Percentiles rank a stretch among this genome's conserved stretches.
These are phyloP conservation scores for Pichia eremophila DNA, from an alignment of 805 yeast genomes.

Conservation along the genomic window DNA sequence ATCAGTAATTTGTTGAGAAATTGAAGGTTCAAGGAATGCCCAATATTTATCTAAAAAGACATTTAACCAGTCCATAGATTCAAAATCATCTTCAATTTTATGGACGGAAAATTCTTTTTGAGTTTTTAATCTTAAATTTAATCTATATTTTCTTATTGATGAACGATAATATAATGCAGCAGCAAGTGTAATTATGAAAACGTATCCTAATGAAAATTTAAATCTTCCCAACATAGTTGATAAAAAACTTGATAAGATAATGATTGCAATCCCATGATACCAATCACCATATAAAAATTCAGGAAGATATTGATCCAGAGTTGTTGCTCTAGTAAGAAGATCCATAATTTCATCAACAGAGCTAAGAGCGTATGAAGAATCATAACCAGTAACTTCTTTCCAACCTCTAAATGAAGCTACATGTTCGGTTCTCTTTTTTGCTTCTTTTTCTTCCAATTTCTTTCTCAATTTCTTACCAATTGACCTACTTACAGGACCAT, in stretches of 20 bases:
- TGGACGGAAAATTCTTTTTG: slow-evolving; percentile 79
- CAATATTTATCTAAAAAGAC: slow-evolving; percentile 84
- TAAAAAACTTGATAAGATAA: slow-evolving; percentile 56
- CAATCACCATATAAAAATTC: slow-evolving; percentile 83
- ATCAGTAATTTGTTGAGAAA: slow-evolving; percentile 76
- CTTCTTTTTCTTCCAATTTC: slow-evolving; percentile 13
- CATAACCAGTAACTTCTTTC: slow-evolving; percentile 91
- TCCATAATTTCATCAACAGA: slow-evolving; percentile 68
- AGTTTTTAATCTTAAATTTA: slow-evolving; percentile 63
- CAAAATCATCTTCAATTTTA: slow-evolving; percentile 79
- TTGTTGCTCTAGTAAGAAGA: slow-evolving; percentile 57
- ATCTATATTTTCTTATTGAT: slow-evolving; percentile 71
- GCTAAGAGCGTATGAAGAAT: slow-evolving; percentile 52
- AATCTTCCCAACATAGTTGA: slow-evolving; percentile 78
- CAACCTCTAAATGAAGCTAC: slow-evolving; percentile 79
- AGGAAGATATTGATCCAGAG: slow-evolving; percentile 69
- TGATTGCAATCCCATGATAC: slow-evolving; percentile 81
- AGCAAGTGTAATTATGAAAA: slow-evolving; percentile 60
- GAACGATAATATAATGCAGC: slow-evolving; percentile 69
- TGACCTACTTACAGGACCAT: slow-evolving; percentile 22
- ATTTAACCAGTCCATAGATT: slow-evolving; percentile 94
- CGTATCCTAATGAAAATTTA: slow-evolving; percentile 69
- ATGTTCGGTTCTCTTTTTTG: slow-evolving; percentile 35
- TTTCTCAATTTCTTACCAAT: slow-evolving; percentile 15
- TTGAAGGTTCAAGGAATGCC: slow-evolving; percentile 82